phyloP scores from a whole-genome alignment of 2,329 filamentous ascomycete species.

The Tolypocladium amazonense region DNA sequence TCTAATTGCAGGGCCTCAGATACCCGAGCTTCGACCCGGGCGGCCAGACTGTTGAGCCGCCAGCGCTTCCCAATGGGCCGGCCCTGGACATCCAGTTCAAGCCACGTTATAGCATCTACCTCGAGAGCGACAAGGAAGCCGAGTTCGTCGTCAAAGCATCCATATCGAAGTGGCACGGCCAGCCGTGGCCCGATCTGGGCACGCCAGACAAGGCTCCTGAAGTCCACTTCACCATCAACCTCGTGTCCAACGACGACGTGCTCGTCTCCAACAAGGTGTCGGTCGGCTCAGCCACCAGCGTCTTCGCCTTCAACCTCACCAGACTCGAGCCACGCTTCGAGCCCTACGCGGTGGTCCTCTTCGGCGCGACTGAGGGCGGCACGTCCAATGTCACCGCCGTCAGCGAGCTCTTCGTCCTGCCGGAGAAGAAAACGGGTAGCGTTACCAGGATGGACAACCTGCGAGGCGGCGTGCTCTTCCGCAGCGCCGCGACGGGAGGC shows the following conservation, averaged over 20 bases:
- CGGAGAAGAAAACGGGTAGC: conserved; percentile 30
- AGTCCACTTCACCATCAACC: conserved; percentile 26
- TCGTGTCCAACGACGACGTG: conserved; percentile 15
- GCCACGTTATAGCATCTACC: conserved; percentile 35
- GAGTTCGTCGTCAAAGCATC: conserved; percentile 33
- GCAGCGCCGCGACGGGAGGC: conserved; percentile 21
- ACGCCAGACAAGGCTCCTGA: conserved; percentile 8
- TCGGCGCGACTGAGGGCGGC: conserved; percentile 19
- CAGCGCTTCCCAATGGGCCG: conserved; percentile 15
- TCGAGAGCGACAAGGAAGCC: conserved; percentile 27
- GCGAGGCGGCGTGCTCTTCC: conserved; percentile 29
- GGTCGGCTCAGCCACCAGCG: conserved; percentile 21
- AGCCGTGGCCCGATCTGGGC: conserved; percentile 20
- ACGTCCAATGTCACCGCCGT: conserved; percentile 22
- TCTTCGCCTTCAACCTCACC: conserved; percentile 26
- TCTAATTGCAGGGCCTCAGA: conserved; percentile 6
- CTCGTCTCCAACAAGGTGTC: conserved; percentile 22
- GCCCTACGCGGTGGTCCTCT: conserved; percentile 28
- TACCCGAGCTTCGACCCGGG: conserved; percentile 33
- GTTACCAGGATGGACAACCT: conserved; percentile 34
- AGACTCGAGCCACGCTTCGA: conserved; percentile 21
- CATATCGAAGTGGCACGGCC: conserved; percentile 29
- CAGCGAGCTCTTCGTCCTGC: conserved; percentile 29
- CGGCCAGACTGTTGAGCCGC: conserved; percentile 28
- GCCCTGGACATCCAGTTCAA: conserved; percentile 32